A percentile compares a stretch with the other conserved stretches of the same genome.
Evolutionary conservation across 371 early-diverging fungal species (phyloP).

Genomic region (Mortierella sp.): DNA sequence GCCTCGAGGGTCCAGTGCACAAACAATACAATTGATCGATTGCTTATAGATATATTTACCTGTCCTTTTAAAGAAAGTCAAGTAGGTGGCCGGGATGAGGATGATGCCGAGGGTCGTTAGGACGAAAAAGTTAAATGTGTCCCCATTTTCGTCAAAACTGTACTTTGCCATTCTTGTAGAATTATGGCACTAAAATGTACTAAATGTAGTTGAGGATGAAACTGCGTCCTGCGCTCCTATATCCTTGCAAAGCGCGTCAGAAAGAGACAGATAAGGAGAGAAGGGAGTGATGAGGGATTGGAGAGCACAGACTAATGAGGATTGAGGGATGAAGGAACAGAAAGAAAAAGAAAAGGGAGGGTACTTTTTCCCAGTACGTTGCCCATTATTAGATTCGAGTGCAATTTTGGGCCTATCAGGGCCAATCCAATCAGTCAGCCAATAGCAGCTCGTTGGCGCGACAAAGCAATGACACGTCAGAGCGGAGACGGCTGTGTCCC

Average conservation of each 20-base stretch:
- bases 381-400: not conserved
- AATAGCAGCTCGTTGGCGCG: slow-evolving; percentile 21
- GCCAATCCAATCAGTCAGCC: slow-evolving; percentile 6
- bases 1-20: too few species aligned
- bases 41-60: slow-evolving; percentile 53
- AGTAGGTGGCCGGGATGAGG: slow-evolving; percentile 84
- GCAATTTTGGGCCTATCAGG: slow-evolving; percentile 7
- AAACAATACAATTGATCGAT: not conserved
- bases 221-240: not conserved
- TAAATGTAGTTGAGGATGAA: not conserved
- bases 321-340: not conserved
- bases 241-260: not conserved
- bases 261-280: not conserved
- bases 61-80: slow-evolving; percentile 62
- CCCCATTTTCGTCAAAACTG: slow-evolving; percentile 95
- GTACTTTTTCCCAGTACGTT: not conserved
- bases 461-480: slow-evolving; percentile 35
- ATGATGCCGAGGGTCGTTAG: slow-evolving; percentile 84
- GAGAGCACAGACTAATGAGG: not conserved
- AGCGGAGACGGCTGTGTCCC: not conserved
- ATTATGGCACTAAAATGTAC: not conserved
- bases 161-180: slow-evolving; percentile 67
- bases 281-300: too few species aligned
- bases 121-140: slow-evolving; percentile 94
- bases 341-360: slow-evolving; percentile 9